These are phyloP conservation scores for Trametopsis cervina DNA, from an alignment of 768 basidiomycete genomes.

Conservation along the genomic window DNA sequence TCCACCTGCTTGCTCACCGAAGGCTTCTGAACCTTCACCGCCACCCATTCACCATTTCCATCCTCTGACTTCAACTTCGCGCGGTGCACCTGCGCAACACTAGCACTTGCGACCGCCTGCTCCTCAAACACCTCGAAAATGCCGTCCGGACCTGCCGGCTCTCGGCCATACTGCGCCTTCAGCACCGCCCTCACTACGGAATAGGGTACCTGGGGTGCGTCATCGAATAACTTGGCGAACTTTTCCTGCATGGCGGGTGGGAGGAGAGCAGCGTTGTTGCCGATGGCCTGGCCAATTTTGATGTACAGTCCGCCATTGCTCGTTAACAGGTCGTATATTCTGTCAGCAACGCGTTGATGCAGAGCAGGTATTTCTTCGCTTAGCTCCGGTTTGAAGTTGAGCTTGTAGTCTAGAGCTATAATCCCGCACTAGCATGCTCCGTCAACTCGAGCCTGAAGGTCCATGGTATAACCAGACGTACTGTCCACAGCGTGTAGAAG, in stretches of 20 bases:
- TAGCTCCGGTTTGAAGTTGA: slow-evolving; percentile 74
- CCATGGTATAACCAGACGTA: slow-evolving; percentile 23
- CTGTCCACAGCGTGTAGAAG: slow-evolving; percentile 42
- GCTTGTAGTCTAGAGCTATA: slow-evolving; percentile 79
- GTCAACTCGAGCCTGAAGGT: not conserved
- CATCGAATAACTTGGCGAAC: slow-evolving; percentile 80
- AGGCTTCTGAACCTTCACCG: slow-evolving; percentile 92
- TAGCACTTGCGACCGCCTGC: slow-evolving; percentile 76
- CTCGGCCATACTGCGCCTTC: slow-evolving; percentile 56
- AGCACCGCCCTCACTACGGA: slow-evolving; percentile 63
- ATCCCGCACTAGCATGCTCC: slow-evolving; percentile 43
- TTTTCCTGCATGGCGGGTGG: slow-evolving; percentile 79
- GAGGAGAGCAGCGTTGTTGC: slow-evolving; percentile 78
- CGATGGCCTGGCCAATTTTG: slow-evolving; percentile 80
- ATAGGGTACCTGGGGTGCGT: slow-evolving; percentile 81
- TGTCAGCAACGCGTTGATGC: slow-evolving; percentile 77
- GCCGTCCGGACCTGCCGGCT: slow-evolving; percentile 59
- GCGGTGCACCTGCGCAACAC: slow-evolving; percentile 88
- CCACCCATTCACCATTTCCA: slow-evolving; percentile 56
- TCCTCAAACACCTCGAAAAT: slow-evolving; percentile 77
- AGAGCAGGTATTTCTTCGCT: slow-evolving; percentile 69
- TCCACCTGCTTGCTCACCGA: slow-evolving; percentile 81
- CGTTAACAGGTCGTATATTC: slow-evolving; percentile 70
- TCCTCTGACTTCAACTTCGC: slow-evolving; percentile 45
- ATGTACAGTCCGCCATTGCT: slow-evolving; percentile 84